These are phyloP conservation scores for Diaporthe amygdali DNA, from an alignment of 2,329 filamentous ascomycete genomes.

Conservation along the genomic window DNA sequence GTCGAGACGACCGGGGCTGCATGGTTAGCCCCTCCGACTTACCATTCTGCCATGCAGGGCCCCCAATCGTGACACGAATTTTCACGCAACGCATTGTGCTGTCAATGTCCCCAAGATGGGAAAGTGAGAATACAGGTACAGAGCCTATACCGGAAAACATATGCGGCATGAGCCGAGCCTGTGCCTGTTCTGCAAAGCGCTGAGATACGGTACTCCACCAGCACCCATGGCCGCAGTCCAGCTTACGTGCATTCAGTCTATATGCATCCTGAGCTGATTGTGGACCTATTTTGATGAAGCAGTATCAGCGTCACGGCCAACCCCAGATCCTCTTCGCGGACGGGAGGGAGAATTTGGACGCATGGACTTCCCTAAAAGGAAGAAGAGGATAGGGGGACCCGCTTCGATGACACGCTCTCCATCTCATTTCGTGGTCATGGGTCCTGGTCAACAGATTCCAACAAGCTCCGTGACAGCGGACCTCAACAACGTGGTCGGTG, in stretches of 20 bases:
- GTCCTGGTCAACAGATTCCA: constrained; percentile 1
- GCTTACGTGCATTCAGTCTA: not conserved
- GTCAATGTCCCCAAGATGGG: not conserved
- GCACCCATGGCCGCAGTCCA: not conserved
- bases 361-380: constrained; percentile 19
- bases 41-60: not conserved
- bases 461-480: constrained; percentile 10
- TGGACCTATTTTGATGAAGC: constrained; percentile 6
- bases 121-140: not conserved
- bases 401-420: constrained; percentile 5
- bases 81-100: not conserved
- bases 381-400: constrained; percentile 9
- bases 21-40: not conserved
- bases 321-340: not conserved
- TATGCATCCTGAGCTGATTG: constrained; percentile 1
- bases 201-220: not conserved
- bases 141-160: not conserved
- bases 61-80: not conserved
- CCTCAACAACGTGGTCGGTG: constrained; percentile 15
- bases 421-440: constrained; percentile 17
- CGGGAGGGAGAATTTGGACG: constrained; percentile 1
- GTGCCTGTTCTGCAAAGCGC: not conserved
- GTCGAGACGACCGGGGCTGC: not conserved
- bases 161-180: not conserved
- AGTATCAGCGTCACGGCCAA: not conserved